Evolutionary conservation across 1,284 basidiomycete species (phyloP), one percentile per base, ranked within the genome.

Genomic region (Ceratobasidium sp.): DNA sequence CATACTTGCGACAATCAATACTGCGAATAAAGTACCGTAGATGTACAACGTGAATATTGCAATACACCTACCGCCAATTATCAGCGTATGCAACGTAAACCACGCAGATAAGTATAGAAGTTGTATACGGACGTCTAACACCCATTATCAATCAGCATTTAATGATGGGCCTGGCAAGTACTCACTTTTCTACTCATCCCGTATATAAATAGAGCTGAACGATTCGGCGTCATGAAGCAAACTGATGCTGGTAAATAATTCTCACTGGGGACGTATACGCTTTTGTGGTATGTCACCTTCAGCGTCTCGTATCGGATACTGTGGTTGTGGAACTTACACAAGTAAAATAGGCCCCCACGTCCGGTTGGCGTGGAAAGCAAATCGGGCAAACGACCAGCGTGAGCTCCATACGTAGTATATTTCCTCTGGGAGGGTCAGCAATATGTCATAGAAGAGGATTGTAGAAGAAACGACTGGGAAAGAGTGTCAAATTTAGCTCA

Each of bases 331-430:
- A 7, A 54, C 63, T 52, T 21, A 67, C 63, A n/a, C 30, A 2
- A 67, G 46, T 13, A 67, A 4, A 1, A 43, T 6, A 3, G 63
- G 47, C 3, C 32, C 49, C 63, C 63, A 67, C 23, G 54, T 1
- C 14, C 63, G 63, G 43, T 67, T 67, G 7, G 35, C 32, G 26
- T 67, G 63, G 43, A 67, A 67, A 8, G 63, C 63, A 1, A 67
- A 14, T 26, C 63, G 47, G 7, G 30, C 63, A 43, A 67, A 67
- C 32, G 63, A 67, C 63, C 63, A 67, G 21, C 49, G 63, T 6
- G 63, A 38, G 47, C 35, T 21, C 63, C 63, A 67, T 0, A 67
- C 50, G 21, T 67, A 67, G 16, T 50, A 26, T 3, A 67, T 14
- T n/a, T 67, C 63, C n/a, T 18, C n/a, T 4, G 63, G 49, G 4